These are phyloP conservation scores for Diaporthe aspalathi DNA, from an alignment of 2,329 filamentous ascomycete genomes.

Conservation along the genomic window DNA sequence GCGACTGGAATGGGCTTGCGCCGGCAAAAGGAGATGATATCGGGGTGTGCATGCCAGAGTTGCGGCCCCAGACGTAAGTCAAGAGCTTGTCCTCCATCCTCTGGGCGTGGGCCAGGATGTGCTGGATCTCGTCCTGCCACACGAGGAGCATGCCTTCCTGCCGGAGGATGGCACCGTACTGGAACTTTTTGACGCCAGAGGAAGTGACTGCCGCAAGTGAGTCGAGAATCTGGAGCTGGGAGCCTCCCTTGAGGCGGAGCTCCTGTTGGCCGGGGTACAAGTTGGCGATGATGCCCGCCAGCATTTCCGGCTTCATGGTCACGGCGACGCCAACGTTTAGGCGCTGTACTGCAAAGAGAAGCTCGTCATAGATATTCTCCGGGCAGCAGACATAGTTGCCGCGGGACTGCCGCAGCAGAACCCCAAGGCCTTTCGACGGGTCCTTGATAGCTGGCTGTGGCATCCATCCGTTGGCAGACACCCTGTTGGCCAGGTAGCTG, in stretches of 20 bases:
- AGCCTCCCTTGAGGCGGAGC: slow-evolving; percentile 55
- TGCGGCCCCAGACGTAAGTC: slow-evolving; percentile 47
- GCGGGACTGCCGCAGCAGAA: slow-evolving; percentile 53
- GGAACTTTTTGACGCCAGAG: slow-evolving; percentile 55
- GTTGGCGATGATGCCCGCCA: slow-evolving; percentile 56
- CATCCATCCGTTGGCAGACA: slow-evolving; percentile 48
- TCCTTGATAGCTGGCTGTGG: slow-evolving; percentile 40
- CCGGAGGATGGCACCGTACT: slow-evolving; percentile 56
- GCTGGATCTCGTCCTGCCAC: slow-evolving; percentile 56
- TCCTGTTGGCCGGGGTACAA: slow-evolving; percentile 55
- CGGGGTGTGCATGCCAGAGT: slow-evolving; percentile 29
- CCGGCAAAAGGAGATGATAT: slow-evolving; percentile 37
- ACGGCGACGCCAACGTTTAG: slow-evolving; percentile 60
- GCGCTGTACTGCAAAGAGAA: slow-evolving; percentile 55
- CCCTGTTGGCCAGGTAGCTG: slow-evolving; percentile 47
- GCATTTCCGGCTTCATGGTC: slow-evolving; percentile 61
- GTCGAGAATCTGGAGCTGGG: slow-evolving; percentile 58
- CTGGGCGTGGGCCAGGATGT: slow-evolving; percentile 53
- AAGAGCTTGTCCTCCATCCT: slow-evolving; percentile 50
- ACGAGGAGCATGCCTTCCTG: slow-evolving; percentile 55
- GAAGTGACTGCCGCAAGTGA: slow-evolving; percentile 53
- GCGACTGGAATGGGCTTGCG: slow-evolving; percentile 38
- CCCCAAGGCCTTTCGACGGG: slow-evolving; percentile 47
- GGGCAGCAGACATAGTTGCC: slow-evolving; percentile 57
- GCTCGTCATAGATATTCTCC: slow-evolving; percentile 49